Base-by-base conservation (phyloP, 2,329 filamentous ascomycete genomes). In the Parastagonospora avenae region DNA sequence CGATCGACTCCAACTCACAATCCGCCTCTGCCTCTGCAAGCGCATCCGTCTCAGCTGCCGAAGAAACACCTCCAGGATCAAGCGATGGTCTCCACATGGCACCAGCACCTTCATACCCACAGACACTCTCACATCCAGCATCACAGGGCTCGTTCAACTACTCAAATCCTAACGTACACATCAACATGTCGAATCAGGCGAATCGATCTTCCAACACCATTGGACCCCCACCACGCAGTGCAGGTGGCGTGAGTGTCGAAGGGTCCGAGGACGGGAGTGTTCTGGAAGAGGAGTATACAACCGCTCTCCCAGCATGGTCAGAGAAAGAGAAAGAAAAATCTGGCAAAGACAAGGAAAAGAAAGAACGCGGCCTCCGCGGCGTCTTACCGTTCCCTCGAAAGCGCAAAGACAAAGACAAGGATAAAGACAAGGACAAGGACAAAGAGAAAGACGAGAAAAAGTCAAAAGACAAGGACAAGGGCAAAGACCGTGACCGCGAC, bases 311-410 rank as follows among this genome's bases (percentile, higher is more conserved):
- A 1, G 61, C 63, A 8, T 72, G 74, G 46, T 68, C 68, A 9
- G 62, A 66, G 15, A 68, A 70, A 9, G 62, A 66, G 15, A 68
- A 70, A 33, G 44, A 47, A 19, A 64, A 66, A 29, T 63, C 68
- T n/a, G 51, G 49, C 14, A 72, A 72, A 37, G 66, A 72, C 16
- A 71, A 69, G 36, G 73, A 74, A 46, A 68, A 67, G n/a, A 73
- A 66, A 33, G 67, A 76, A 52, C 70, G 75, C 32, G 68, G 75
- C 5, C 61, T 77, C 42, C 67, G 73, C 8, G 70, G 68, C 4
- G 69, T 78, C 5, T 53, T 74, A 7, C 70, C 68, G 1, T 73
- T 73, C 50, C 63, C 67, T 51, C 68, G 70, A 5, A 73, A 71
- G 52, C 66, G 70, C 28, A 73, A 71, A 8, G 63, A 64, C 3